A percentile compares a stretch with the other conserved stretches of the same genome.
phyloP scores from a whole-genome alignment of 257 asterid species.

The Ehretia macrophylla region DNA sequence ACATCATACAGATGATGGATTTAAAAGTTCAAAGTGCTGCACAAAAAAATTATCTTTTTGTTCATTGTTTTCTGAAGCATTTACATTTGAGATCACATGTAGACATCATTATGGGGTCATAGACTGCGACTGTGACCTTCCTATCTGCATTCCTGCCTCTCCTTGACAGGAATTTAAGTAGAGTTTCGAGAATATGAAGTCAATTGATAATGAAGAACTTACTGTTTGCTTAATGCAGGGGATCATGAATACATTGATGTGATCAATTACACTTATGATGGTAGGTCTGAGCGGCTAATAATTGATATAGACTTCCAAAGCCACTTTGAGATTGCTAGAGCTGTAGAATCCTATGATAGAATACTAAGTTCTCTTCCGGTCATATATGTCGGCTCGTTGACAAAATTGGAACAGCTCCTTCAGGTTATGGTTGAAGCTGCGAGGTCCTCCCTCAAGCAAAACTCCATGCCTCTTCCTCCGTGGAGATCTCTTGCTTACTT shows the following conservation, averaged over 20 bases:
- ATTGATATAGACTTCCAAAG: conserved; percentile 68
- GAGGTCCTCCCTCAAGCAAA: conserved; percentile 60
- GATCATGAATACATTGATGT: conserved; percentile 73
- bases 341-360: conserved; percentile 61
- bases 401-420: conserved; percentile 54
- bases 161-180: too few species aligned
- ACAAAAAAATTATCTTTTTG: too few species aligned
- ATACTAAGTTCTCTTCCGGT: conserved; percentile 57
- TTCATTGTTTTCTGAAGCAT: too few species aligned
- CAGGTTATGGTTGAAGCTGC: conserved; percentile 81
- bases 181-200: too few species aligned
- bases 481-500: conserved; percentile 67
- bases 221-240: conserved; percentile 31
- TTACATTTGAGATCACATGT: too few species aligned
- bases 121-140: too few species aligned
- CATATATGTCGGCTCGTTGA: conserved; percentile 52
- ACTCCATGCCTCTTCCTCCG: conserved; percentile 81
- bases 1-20: too few species aligned
- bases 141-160: too few species aligned
- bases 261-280: conserved; percentile 28
- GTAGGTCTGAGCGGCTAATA: conserved; percentile 43
- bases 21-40: too few species aligned
- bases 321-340: conserved; percentile 81
- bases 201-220: too few species aligned
- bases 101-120: too few species aligned